phyloP scores from a whole-genome alignment of 352 stramenopile genomes.

The Phytophthora uliginosa region DNA sequence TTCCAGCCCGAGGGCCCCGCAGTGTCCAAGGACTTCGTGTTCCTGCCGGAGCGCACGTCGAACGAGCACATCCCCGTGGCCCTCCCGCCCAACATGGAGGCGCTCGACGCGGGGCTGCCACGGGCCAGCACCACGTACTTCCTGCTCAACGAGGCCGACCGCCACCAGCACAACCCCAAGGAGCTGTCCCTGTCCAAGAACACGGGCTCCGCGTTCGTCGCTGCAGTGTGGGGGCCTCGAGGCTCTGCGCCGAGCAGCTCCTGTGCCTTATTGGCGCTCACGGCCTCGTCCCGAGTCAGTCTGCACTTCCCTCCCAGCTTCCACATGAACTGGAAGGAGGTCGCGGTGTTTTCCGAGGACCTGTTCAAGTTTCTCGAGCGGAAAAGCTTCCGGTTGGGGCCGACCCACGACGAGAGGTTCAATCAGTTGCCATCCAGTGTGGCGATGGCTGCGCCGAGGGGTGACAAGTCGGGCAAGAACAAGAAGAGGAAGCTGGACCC shows the following conservation, averaged over 20 bases:
- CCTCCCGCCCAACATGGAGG: conserved; percentile 59
- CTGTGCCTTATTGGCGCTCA: conserved; percentile 77
- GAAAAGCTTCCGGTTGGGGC: conserved; percentile 43
- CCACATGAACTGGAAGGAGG: conserved; percentile 82
- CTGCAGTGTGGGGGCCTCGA: conserved; percentile 75
- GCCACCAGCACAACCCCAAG: conserved; percentile 85
- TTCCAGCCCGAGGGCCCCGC: conserved; percentile 81
- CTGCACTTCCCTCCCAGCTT: conserved; percentile 86
- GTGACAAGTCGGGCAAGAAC: conserved; percentile 32
- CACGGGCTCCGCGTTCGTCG: conserved; percentile 64
- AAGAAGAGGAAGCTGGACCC: conserved; percentile 34
- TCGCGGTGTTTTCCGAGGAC: conserved; percentile 76
- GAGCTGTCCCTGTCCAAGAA: conserved; percentile 87
- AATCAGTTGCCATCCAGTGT: conserved; percentile 31
- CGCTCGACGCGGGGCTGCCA: conserved; percentile 38
- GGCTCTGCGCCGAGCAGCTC: conserved; percentile 78
- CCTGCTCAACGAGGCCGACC: conserved; percentile 70
- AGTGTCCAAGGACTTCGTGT: conserved; percentile 89
- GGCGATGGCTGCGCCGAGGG: conserved; percentile 30
- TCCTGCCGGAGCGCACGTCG: conserved; percentile 52
- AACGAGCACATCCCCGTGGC: conserved; percentile 63
- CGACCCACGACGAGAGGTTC: conserved; percentile 23
- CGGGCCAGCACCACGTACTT: conserved; percentile 64
- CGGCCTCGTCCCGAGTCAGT: conserved; percentile 63
- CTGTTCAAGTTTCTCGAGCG: conserved; percentile 72